Base-by-base conservation (phyloP, 768 basidiomycete species). In the Mycena alexandri region DNA sequence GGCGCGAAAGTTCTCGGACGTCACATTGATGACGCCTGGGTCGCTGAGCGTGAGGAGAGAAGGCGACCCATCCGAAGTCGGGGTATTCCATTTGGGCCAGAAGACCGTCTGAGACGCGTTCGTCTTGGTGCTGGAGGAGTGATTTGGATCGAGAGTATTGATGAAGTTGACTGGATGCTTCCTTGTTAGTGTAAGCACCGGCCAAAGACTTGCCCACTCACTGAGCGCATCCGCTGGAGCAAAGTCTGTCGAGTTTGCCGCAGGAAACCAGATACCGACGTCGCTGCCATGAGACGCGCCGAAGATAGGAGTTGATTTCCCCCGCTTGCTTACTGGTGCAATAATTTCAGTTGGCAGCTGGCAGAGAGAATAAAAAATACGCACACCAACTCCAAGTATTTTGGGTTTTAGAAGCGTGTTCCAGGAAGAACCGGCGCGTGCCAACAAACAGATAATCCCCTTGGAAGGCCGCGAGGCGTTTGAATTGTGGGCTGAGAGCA, bases 391-490 rank as follows among this genome's bases (percentile, higher is more conserved):
- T 69, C 68, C 68, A 69, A 1, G 53, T 25, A 25, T 56, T 22
- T 47, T 69, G 63, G 29, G 58, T 69, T 16, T 13, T 34, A 8
- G 68, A 69, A 3, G 54, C 54, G 25, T 64, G 52, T 29, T 69
- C 47, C 5, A 69, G 62, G 44, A 69, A 60, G 53, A 60, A 60
- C 5, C 68, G 52, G 1, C 68, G 57, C 1, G 59, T 29, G 13
- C 63, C 63, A 4, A 43, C 25, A 34, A 69, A 65, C 5, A 24
- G 3, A 25, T 52, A 61, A 25, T 69, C 68, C 16, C 63, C 63
- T n/a, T 65, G 63, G 33, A 69, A 65, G 8, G 68, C 68, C 2
- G 68, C 68, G 19, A 65, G 43, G 24, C 68, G 63, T 33, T 69
- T 69, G 54, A 69, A 69, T 48, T 69, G 38, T 5, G 63, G 68